Evolutionary conservation across 2,329 filamentous ascomycete species (phyloP), one percentile per base, ranked within the genome.

Genomic region (Ophiosphaerella korrae): DNA sequence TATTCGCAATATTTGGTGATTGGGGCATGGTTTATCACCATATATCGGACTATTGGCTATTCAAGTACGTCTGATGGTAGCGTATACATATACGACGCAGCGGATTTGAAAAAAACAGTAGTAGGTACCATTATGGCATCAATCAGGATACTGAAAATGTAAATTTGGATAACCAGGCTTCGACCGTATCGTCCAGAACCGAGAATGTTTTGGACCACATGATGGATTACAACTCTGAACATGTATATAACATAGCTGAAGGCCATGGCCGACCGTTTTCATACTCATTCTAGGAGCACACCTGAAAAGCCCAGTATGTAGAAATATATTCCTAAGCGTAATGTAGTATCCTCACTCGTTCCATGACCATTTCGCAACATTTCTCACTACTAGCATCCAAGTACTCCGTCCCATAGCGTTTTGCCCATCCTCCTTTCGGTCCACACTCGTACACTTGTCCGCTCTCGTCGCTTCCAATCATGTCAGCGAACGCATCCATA

Each of bases 401-500:
- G 45, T 72, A 68, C 42, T 66, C 62, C 5, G 60, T 48, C 11
- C 61, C 65, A n/a, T 63, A 60, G 24, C 71, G 62, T 35, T 57
- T 55, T 6, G 54, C 52, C 34, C 63, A 66, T 14, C 65, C 64
- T 12, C 68, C 71, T n/a, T 70, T 69, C 7, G 77, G 75, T 11
- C 74, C 74, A 37, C 72, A 68, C 46, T 79, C 77, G 38, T 74
- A 68, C n/a, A 73, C 71, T 52, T 76, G 68, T 1, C 75, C 76
- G 24, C 71, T 75, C n/a, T 63, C 64, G n/a, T 62, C 55, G 26
- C 66, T 61, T 1, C 44, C 42, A 7, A 78, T 50, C 39, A 76
- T 69, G 11, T 64, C 63, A 43, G 73, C 64, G 50, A 78, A 78
- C 1, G 73, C 71, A 33, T 74, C 66, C n/a, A 78, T 60, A 7